Percentiles rank a stretch among this genome's conserved stretches.
These are phyloP conservation scores for Galeopsis tetrahit DNA, from an alignment of 257 asterid genomes.

Conservation along the genomic window DNA sequence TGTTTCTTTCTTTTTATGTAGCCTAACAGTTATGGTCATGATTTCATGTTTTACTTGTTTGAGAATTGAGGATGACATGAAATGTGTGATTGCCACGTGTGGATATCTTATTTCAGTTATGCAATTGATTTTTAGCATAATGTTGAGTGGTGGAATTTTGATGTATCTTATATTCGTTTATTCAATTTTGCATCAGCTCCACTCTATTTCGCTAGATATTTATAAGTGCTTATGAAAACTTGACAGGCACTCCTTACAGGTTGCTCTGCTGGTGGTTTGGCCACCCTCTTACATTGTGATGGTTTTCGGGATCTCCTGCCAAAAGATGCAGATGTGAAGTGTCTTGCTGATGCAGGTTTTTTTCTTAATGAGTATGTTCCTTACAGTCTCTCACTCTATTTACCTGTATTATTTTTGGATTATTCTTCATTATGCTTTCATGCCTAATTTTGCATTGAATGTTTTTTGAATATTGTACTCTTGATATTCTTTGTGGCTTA, in stretches of 20 bases:
- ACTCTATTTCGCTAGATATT: not conserved
- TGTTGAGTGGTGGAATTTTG: constrained; percentile 7
- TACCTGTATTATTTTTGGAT: constrained; percentile 10
- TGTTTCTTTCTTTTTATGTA: constrained; percentile 27
- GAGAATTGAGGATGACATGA: not conserved
- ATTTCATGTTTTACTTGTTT: not conserved
- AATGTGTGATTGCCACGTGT: not conserved
- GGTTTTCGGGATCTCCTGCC: constrained; percentile 67
- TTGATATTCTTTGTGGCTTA: not conserved
- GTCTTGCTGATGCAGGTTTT: constrained; percentile 94
- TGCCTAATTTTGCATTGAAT: not conserved
- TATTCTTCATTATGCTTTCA: constrained; percentile 17
- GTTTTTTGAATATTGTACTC: constrained; percentile 8
- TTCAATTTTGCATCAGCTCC: not conserved
- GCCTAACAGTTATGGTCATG: constrained; percentile 4
- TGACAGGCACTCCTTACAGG: constrained; percentile 91
- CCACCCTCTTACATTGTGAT: constrained; percentile 90
- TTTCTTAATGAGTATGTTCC: constrained; percentile 81
- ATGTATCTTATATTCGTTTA: constrained; percentile 25
- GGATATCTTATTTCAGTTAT: constrained; percentile 2
- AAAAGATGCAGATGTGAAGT: constrained; percentile 70
- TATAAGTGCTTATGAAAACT: constrained; percentile 37
- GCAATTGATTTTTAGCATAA: not conserved
- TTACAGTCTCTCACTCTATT: constrained; percentile 30
- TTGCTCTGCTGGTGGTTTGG: constrained; percentile 98